Evolutionary conservation across 495 filamentous ascomycete species (phyloP), one percentile per base, ranked within the genome.

Genomic region (Neurospora sp.): DNA sequence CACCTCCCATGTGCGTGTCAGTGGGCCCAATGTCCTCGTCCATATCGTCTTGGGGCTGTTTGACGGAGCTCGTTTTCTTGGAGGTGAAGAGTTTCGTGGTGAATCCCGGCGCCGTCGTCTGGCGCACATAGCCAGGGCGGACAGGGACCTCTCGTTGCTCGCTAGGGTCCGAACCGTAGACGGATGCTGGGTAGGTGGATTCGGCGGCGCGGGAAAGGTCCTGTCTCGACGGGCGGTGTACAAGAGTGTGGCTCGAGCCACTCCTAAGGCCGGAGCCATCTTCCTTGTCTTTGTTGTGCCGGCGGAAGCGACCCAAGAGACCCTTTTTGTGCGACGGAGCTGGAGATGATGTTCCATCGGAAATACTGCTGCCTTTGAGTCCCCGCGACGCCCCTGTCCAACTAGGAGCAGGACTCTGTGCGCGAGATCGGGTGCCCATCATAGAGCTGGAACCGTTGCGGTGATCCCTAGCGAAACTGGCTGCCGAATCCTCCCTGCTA

Each of bases 351-450:
- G 90, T 88, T 31, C 86, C 87, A 59, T 88, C 85, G 31, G 78
- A 75, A 35, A 78, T 78, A 48, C 83, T 81, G n/a, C 79, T 80
- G 54, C 12, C 75, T 86, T 84, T 73, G 83, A 83, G 84, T 86
- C 71, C 80, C 79, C 70, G 77, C 84, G 73, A 16, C 76, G 82
- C 82, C 75, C 92, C 91, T 74, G 86, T 88, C 14, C 85, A 84
- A 78, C 91, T 96, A 23, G 90, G 91, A 2, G 92, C 92, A 14
- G 93, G 93, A 78, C 92, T 97, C 38, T 90, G 88, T 4, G 90
- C 89, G 39, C 93, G 89, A 18, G 86, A 86, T 70, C 82, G 77
- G 42, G 83, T 73, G 72, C 79, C 77, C 39, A 74, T 76, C 75
- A 79, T 81, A 18, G 78, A 72, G 44, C 85, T 84, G 5, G 87